Base-by-base conservation (phyloP, 2,329 filamentous ascomycete genomes). In the Hawksworthiomyces lignivorus region DNA sequence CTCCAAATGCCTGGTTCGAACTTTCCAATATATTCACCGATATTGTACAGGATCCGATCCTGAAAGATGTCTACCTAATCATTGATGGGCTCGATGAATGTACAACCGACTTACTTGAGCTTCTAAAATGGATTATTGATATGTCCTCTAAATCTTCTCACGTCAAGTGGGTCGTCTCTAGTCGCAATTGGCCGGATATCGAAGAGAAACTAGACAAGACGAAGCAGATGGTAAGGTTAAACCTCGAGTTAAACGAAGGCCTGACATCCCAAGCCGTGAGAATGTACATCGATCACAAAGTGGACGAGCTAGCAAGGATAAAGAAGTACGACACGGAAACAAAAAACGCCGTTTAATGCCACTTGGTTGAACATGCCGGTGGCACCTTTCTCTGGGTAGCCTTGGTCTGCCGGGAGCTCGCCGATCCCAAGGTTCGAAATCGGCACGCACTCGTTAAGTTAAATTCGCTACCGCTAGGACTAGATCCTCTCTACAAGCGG, bases 51-150 rank as follows among this genome's bases (percentile, higher is more conserved):
- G 63, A 69, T 39, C 47, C 52, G 1, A 48, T 24, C 8, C 41
- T 65, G 12, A 26, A 48, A 5, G 50, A 3, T 0, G 57, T 55
- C 0, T 63, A 61, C 46, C 32, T 73, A 4, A 45, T 73, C 3
- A 54, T 74, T 24, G 66, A 73, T 51, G 67, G 63, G 2, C 62
- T 74, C 0, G 66, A 75, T 44, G 67, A 74, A 49, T 73, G 68
- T 46, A 32, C 15, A 2, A 10, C 17, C 5, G 47, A 33, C 26
- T 44, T 20, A 8, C 7, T 34, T 3, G 24, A 52, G 29, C 61
- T 70, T 26, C 53, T 69, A 7, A 36, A 59, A 4, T 50, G 68
- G 5, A 57, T 71, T n/a, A n/a, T n/a, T n/a, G n/a, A n/a, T n/a
- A n/a, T n/a, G n/a, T n/a, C n/a, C 30, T 37, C 44, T 10, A 36